phyloP scores from a whole-genome alignment of 176 grass and related monocot genomes.

The Cocos nucifera region DNA sequence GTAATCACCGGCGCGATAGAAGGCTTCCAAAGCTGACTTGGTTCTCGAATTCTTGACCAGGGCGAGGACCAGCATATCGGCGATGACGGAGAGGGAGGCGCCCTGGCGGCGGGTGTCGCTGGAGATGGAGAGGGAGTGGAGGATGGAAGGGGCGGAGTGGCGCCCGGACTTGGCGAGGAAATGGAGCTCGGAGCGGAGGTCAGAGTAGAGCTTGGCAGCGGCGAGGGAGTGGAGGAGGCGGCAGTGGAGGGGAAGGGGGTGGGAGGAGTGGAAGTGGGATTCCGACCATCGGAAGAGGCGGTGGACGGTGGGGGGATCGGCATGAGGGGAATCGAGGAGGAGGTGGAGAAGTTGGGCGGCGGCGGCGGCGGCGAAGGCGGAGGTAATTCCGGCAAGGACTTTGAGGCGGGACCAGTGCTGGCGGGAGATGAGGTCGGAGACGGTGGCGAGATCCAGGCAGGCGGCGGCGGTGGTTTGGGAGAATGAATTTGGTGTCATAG shows the following conservation, averaged over 20 bases:
- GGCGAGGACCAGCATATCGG: conserved; percentile 56
- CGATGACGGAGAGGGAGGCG: conserved; percentile 41
- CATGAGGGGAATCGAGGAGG: conserved; percentile 27
- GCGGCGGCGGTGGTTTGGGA: not conserved
- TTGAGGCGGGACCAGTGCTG: conserved; percentile 29
- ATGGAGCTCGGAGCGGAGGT: conserved; percentile 70
- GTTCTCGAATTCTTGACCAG: conserved; percentile 34
- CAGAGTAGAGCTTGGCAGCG: conserved; percentile 29
- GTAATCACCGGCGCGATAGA: conserved; percentile 34
- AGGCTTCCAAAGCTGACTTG: conserved; percentile 39
- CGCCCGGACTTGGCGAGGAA: conserved; percentile 26
- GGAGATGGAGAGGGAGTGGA: conserved; percentile 43
- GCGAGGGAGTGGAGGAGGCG: conserved; percentile 64
- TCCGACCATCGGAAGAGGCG: conserved; percentile 50
- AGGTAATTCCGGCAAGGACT: conserved; percentile 30
- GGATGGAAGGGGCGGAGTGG: conserved; percentile 44
- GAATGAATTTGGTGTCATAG: too few species aligned
- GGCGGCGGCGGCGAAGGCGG: conserved; percentile 10
- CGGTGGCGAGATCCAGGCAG: conserved; percentile 3
- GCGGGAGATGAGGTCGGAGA: conserved; percentile 36
- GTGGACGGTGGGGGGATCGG: conserved; percentile 30
- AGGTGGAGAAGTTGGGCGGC: conserved; percentile 38
- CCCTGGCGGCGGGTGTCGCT: not conserved
- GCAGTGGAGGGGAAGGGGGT: conserved; percentile 50
- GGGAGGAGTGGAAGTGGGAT: conserved; percentile 37